Evolutionary conservation across 2,329 filamentous ascomycete species (phyloP), one percentile per base, ranked within the genome.

Genomic region (Amauroascus niger): DNA sequence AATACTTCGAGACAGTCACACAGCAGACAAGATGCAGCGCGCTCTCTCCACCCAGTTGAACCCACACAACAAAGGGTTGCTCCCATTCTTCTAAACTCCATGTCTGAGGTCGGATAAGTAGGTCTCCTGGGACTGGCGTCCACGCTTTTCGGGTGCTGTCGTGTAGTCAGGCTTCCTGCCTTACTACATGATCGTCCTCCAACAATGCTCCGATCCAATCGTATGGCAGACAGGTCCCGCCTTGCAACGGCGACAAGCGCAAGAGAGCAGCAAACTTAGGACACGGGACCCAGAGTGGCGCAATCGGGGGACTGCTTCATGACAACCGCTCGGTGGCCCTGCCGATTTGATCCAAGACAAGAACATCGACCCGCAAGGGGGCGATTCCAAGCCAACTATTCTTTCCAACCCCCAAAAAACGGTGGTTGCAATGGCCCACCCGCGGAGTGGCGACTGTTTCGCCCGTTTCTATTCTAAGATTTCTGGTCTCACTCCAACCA

Each of bases 401-500:
- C n/a, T 20, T n/a, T 33, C 20, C 33, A 24, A 49, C 30, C 3
- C 26, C 46, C 7, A 18, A 35, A 49, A 16, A n/a, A 32, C 11
- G 20, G 13, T 18, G 26, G 9, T 22, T 41, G 26, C 24, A 33
- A 51, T 24, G 13, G 49, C 28, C 37, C 24, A 43, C 28, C n/a
- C 9, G 22, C 26, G 7, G 40, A 39, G 9, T n/a, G 18, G 30
- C 35, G 20, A 32, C 22, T 22, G 28, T 43, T n/a, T 43, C 30
- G 13, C 20, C 37, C 24, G 28, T 28, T 44, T 2, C 49, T 51
- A 33, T 51, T 51, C 49, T 11, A 24, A 16, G 28, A 14, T 16
- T 24, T 28, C 33, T 39, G 13, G 35, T 37, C 30, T 35, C 48
- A 50, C n/a, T 51, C 26, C 45, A 71, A 60, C 62, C 68, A 65